These are phyloP conservation scores for Suillus spraguei DNA, from an alignment of 768 basidiomycete genomes.

Conservation along the genomic window DNA sequence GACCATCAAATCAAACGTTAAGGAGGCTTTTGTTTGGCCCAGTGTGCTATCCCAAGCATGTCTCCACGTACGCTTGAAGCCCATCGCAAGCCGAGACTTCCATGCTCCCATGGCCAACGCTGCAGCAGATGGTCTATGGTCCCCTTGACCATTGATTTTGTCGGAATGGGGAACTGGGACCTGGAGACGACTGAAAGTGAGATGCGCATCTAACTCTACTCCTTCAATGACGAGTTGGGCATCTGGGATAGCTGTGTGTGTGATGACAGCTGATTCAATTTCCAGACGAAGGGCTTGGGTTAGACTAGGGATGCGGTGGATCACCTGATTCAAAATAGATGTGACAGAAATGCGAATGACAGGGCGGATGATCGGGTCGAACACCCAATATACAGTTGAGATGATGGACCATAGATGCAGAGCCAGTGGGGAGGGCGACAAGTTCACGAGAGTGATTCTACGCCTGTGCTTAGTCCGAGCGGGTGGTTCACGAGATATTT, in stretches of 20 bases:
- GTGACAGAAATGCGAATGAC: constrained; percentile 58
- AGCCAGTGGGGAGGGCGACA: constrained; percentile 39
- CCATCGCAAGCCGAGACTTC: constrained; percentile 60
- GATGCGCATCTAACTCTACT: constrained; percentile 53
- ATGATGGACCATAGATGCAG: constrained; percentile 35
- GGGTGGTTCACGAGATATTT: constrained; percentile 24
- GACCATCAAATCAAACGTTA: constrained; percentile 52
- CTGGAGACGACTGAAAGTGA: constrained; percentile 56
- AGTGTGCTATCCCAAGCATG: constrained; percentile 72
- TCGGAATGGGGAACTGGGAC: constrained; percentile 24
- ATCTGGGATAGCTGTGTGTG: constrained; percentile 53
- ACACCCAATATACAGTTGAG: constrained; percentile 40
- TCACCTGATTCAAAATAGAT: constrained; percentile 54
- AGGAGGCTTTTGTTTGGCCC: constrained; percentile 62
- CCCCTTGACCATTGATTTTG: constrained; percentile 15
- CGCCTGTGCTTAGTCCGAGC: constrained; percentile 34
- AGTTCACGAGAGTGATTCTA: constrained; percentile 44
- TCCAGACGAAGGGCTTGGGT: constrained; percentile 72
- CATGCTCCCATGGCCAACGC: constrained; percentile 56
- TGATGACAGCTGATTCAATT: constrained; percentile 54
- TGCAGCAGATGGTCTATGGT: constrained; percentile 34
- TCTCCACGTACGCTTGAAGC: constrained; percentile 66
- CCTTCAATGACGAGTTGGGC: constrained; percentile 52
- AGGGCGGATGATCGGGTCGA: constrained; percentile 68
- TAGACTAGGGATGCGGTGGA: constrained; percentile 68